These are phyloP conservation scores for Balakata baccata DNA, from an alignment of 345 rosid genomes.

Conservation along the genomic window DNA sequence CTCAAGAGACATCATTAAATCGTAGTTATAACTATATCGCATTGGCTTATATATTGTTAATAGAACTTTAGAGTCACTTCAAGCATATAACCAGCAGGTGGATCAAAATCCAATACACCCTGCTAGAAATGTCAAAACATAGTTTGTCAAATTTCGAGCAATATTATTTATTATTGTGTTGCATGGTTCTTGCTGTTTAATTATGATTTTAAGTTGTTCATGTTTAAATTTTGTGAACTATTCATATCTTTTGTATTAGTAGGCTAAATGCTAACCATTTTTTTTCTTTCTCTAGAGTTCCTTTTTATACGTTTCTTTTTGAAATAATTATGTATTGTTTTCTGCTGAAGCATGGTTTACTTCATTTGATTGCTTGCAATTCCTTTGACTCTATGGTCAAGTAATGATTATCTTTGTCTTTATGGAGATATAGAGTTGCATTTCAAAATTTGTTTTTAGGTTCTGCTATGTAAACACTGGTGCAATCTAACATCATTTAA, in stretches of 20 bases:
- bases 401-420: background rate
- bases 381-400: background rate
- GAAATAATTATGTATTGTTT: background rate
- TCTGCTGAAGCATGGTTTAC: background rate
- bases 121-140: background rate
- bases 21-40: background rate
- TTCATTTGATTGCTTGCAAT: background rate
- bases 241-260: background rate
- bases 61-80: background rate
- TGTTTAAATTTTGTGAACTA: background rate
- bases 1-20: slow-evolving; percentile 1
- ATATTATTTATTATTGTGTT: background rate
- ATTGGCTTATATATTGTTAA: background rate
- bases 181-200: background rate
- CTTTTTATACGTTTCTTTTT: background rate
- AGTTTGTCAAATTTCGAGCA: background rate
- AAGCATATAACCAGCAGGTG: background rate
- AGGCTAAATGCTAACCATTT: background rate
- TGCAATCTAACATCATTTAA: background rate
- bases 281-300: background rate
- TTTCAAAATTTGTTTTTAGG: background rate
- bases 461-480: background rate
- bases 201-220: background rate
- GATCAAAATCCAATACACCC: background rate
- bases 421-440: background rate